Percentiles rank a stretch among this genome's conserved stretches.
Evolutionary conservation across 2,329 filamentous ascomycete species (phyloP).

Genomic region (Phaeosphaeriaceae sp.): DNA sequence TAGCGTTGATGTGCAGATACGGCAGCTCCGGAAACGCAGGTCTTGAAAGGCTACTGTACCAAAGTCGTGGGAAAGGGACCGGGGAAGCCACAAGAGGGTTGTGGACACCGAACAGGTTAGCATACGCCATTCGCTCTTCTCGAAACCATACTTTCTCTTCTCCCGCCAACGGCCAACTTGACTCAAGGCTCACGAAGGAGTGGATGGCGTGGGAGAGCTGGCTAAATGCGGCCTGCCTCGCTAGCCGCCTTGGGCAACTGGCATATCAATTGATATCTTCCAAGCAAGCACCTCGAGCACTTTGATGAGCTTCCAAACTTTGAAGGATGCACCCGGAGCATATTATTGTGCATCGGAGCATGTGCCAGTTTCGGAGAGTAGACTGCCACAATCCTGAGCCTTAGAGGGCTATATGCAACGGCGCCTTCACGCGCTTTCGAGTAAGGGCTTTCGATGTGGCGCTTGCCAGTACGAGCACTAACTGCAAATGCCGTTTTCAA

Average conservation of each 20-base stretch:
- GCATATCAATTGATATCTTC: slow-evolving; percentile 28
- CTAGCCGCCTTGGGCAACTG: slow-evolving; percentile 31
- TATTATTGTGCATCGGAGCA: slow-evolving; percentile 42
- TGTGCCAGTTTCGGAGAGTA: slow-evolving; percentile 35
- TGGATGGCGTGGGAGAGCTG: slow-evolving; percentile 24
- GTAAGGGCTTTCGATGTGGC: slow-evolving; percentile 36
- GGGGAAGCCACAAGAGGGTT: slow-evolving; percentile 5
- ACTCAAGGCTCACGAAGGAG: slow-evolving; percentile 16
- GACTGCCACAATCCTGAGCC: slow-evolving; percentile 17
- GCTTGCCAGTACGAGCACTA: slow-evolving; percentile 22
- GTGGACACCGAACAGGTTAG: slow-evolving; percentile 14
- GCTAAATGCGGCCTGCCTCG: slow-evolving; percentile 26
- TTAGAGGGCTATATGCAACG: slow-evolving; percentile 38
- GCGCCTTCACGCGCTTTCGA: slow-evolving; percentile 29
- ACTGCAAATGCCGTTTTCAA: slow-evolving; percentile 28
- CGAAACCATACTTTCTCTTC: slow-evolving; percentile 30
- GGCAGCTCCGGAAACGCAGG: slow-evolving; percentile 15
- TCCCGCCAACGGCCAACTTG: slow-evolving; percentile 27
- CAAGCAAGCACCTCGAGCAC: slow-evolving; percentile 17
- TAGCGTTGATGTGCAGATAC: slow-evolving; percentile 12
- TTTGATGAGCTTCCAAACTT: slow-evolving; percentile 42
- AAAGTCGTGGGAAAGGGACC: slow-evolving; percentile 19
- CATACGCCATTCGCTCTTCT: slow-evolving; percentile 30
- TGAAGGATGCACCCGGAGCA: slow-evolving; percentile 27
- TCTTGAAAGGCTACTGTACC: slow-evolving; percentile 11